A percentile compares a stretch with the other conserved stretches of the same genome.
phyloP scores from a whole-genome alignment of 2,329 filamentous ascomycete genomes.

The Fusarium poae region DNA sequence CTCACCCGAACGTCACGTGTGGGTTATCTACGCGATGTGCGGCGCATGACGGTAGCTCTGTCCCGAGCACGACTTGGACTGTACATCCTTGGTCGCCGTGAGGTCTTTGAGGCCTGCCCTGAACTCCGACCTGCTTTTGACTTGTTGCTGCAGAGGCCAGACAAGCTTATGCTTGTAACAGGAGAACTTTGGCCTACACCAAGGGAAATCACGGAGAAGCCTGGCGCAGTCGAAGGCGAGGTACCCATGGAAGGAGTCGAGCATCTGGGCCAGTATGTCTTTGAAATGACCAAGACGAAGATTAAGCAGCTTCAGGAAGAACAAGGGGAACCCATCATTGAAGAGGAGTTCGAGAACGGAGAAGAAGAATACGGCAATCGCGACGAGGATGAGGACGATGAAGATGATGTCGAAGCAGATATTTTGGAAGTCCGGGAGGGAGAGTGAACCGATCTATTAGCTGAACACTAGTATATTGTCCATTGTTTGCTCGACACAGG shows the following conservation, averaged over 20 bases:
- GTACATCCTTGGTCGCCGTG: slow-evolving; percentile 89
- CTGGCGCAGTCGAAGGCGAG: slow-evolving; percentile 62
- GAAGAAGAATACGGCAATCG: slow-evolving; percentile 52
- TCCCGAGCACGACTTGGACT: slow-evolving; percentile 92
- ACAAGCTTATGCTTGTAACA: slow-evolving; percentile 83
- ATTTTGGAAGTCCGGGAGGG: slow-evolving; percentile 55
- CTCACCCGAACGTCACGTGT: slow-evolving; percentile 89
- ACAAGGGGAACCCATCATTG: slow-evolving; percentile 44
- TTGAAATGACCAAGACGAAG: slow-evolving; percentile 86
- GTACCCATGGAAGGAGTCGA: slow-evolving; percentile 90
- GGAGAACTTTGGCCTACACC: slow-evolving; percentile 86
- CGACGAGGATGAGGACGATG: slow-evolving; percentile 50
- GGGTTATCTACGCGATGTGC: slow-evolving; percentile 92
- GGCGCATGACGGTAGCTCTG: slow-evolving; percentile 92
- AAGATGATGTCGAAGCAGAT: slow-evolving; percentile 52
- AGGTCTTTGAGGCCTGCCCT: slow-evolving; percentile 88
- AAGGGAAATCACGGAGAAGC: slow-evolving; percentile 62
- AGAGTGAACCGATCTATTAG: slow-evolving; percentile 47
- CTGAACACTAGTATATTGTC: slow-evolving; percentile 16
- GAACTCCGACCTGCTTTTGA: slow-evolving; percentile 91
- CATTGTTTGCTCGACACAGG: slow-evolving; percentile 23
- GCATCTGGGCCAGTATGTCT: slow-evolving; percentile 96
- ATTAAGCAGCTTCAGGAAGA: slow-evolving; percentile 63
- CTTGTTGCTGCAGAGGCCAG: slow-evolving; percentile 78
- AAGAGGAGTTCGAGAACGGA: slow-evolving; percentile 51